Conservation (phyloP, 2,329 filamentous ascomycete genomes). For the Phialophora verrucosa region DNA sequence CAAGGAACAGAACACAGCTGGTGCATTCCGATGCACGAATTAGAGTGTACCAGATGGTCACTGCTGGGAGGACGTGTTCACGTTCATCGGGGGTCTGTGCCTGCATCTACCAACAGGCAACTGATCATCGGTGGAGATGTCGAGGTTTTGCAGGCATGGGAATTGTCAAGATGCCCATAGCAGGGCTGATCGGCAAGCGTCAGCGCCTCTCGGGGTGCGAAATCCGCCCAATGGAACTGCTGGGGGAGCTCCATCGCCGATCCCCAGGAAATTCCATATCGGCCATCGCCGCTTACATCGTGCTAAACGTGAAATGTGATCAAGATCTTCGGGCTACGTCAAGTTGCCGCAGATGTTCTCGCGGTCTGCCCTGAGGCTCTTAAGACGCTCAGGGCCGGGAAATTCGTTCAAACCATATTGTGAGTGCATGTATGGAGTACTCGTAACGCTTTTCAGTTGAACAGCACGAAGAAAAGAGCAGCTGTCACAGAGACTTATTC, state of each 20-base stretch:
- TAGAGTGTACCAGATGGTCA: not conserved
- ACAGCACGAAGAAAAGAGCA: not conserved
- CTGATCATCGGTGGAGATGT: not conserved
- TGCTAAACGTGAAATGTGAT: not conserved
- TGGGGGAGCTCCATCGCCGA: not conserved
- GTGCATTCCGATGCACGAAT: slow-evolving; percentile 3
- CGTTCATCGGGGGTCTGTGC: slow-evolving; percentile 3
- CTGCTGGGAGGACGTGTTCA: not conserved
- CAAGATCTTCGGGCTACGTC: slow-evolving; percentile 1
- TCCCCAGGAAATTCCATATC: not conserved
- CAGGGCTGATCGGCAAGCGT: not conserved
- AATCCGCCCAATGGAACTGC: not conserved
- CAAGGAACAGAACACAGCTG: not conserved
- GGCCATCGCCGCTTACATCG: not conserved
- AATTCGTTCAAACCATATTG: not conserved
- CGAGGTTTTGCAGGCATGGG: not conserved
- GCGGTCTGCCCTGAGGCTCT: not conserved
- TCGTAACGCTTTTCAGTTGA: not conserved
- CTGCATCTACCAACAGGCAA: not conserved
- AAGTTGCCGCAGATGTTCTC: not conserved
- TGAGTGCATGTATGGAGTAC: not conserved
- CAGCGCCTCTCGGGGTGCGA: not conserved
- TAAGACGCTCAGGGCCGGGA: not conserved
- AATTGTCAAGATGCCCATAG: not conserved
- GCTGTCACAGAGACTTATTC: not conserved